These are phyloP conservation scores for Monosporascus sp. DNA, from an alignment of 2,329 filamentous ascomycete genomes.

Conservation along the genomic window DNA sequence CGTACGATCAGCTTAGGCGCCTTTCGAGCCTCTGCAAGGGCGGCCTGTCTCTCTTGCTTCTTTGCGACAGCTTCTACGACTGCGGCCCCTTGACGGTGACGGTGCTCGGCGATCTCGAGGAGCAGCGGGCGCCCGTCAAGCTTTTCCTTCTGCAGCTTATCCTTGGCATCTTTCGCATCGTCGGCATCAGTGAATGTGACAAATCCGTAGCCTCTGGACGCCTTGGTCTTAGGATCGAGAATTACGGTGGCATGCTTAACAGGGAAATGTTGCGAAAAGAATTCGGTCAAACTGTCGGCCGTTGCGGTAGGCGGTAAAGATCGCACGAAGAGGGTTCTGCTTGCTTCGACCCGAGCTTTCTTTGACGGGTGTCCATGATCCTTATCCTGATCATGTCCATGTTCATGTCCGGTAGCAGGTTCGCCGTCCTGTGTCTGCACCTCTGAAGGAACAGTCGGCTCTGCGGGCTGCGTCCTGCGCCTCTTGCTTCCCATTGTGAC, in stretches of 20 bases:
- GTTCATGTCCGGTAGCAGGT: slow-evolving; percentile 8
- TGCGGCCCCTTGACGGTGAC: slow-evolving; percentile 52
- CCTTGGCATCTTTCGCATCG: slow-evolving; percentile 75
- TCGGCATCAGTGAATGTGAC: slow-evolving; percentile 94
- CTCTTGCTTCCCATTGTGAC: slow-evolving; percentile 12
- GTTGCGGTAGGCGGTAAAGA: slow-evolving; percentile 75
- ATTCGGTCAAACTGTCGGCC: slow-evolving; percentile 74
- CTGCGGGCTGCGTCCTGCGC: slow-evolving; percentile 8
- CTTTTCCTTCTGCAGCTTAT: slow-evolving; percentile 72
- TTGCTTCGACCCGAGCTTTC: slow-evolving; percentile 54
- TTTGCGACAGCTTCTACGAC: slow-evolving; percentile 45
- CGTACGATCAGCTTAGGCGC: slow-evolving; percentile 79
- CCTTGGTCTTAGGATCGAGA: slow-evolving; percentile 75
- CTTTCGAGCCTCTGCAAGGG: slow-evolving; percentile 54
- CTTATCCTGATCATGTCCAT: slow-evolving; percentile 19
- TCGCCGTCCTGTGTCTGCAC: slow-evolving; percentile 1
- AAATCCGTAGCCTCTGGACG: slow-evolving; percentile 90
- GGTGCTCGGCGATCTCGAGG: slow-evolving; percentile 81
- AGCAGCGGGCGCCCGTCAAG: slow-evolving; percentile 78
- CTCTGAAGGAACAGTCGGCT: slow-evolving; percentile 6
- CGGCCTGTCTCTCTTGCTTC: slow-evolving; percentile 53
- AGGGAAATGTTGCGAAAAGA: slow-evolving; percentile 91
- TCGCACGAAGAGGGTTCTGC: slow-evolving; percentile 81
- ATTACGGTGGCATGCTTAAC: slow-evolving; percentile 96
- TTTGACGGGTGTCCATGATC: slow-evolving; percentile 38